These are phyloP conservation scores for Triticum dicoccoides DNA, from an alignment of 176 grass and related monocot genomes.

Conservation along the genomic window DNA sequence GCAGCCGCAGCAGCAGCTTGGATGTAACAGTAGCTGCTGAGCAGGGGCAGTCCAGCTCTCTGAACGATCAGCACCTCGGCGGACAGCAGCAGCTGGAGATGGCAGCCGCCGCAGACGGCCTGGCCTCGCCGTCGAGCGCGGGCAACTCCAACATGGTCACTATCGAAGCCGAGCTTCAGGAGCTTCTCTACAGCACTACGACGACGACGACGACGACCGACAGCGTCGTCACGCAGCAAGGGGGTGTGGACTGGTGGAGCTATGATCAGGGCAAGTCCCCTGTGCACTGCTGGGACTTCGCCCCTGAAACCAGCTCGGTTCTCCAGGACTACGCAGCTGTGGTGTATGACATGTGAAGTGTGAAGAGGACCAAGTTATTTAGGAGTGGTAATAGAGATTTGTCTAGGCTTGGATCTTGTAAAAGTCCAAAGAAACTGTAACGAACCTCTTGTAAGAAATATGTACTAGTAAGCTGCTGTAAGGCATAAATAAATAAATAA, in stretches of 20 bases:
- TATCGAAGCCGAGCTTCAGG: constrained; percentile 68
- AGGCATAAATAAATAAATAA: constrained; percentile 42
- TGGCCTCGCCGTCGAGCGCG: constrained; percentile 44
- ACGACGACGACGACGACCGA: background rate
- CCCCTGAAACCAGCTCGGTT: constrained; percentile 42
- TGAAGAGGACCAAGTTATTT: background rate
- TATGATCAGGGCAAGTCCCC: constrained; percentile 49
- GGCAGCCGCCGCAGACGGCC: constrained; percentile 18
- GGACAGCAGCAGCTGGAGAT: constrained; percentile 4
- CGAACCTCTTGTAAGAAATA: constrained; percentile 44
- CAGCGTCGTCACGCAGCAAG: constrained; percentile 14
- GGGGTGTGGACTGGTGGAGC: constrained; percentile 60
- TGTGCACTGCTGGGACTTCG: constrained; percentile 47
- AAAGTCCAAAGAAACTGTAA: constrained; percentile 10
- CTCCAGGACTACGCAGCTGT: constrained; percentile 53
- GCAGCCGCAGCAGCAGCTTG: constrained; percentile 14
- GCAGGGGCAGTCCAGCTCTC: constrained; percentile 19
- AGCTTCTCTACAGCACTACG: constrained; percentile 54
- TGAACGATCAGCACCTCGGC: constrained; percentile 19
- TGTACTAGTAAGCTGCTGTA: constrained; percentile 29
- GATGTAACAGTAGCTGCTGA: constrained; percentile 35
- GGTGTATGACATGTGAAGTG: constrained; percentile 48
- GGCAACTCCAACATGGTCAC: constrained; percentile 44
- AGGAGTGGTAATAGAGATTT: constrained; percentile 34
- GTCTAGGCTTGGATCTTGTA: constrained; percentile 37